phyloP scores from a whole-genome alignment of 2,329 filamentous ascomycete genomes.

The Thermomyces lanuginosus region DNA sequence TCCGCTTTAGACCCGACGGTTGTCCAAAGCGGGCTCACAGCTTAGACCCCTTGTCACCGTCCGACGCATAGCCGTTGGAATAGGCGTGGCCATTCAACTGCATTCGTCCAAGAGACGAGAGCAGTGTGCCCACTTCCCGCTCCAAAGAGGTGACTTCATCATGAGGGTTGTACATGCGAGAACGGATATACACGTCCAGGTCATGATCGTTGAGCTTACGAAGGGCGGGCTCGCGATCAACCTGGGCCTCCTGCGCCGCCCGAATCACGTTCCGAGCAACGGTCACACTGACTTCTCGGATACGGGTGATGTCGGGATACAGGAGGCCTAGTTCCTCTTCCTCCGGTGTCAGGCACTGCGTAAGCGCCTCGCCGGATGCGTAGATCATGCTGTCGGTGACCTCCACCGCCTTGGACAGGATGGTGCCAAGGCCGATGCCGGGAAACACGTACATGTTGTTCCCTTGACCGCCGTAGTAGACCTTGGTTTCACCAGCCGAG shows the following conservation, averaged over 20 bases:
- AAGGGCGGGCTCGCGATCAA: constrained; percentile 36
- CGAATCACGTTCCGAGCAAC: constrained; percentile 90
- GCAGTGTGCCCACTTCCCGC: constrained; percentile 29
- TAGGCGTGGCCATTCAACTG: too few relatives aligned
- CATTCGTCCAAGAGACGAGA: constrained; percentile 18
- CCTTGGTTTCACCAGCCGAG: constrained; percentile 41
- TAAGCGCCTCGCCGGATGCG: constrained; percentile 68
- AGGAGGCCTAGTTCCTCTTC: constrained; percentile 73
- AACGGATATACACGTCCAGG: constrained; percentile 32
- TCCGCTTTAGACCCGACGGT: too few relatives aligned
- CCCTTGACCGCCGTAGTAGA: constrained; percentile 66
- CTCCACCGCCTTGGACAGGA: constrained; percentile 70
- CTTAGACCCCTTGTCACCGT: constrained; percentile 7
- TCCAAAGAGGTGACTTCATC: constrained; percentile 31
- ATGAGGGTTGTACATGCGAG: constrained; percentile 35
- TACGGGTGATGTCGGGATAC: constrained; percentile 80
- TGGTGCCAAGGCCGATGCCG: constrained; percentile 82
- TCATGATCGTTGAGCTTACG: constrained; percentile 27
- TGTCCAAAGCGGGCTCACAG: too few relatives aligned
- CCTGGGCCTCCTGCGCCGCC: constrained; percentile 65
- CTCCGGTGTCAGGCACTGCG: constrained; percentile 59
- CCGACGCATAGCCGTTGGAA: constrained; percentile 5
- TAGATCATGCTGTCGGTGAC: constrained; percentile 96
- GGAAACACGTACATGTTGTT: constrained; percentile 87
- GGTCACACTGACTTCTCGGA: constrained; percentile 71